phyloP scores from a whole-genome alignment of 352 stramenopile genomes.

The Phytophthora syringae region DNA sequence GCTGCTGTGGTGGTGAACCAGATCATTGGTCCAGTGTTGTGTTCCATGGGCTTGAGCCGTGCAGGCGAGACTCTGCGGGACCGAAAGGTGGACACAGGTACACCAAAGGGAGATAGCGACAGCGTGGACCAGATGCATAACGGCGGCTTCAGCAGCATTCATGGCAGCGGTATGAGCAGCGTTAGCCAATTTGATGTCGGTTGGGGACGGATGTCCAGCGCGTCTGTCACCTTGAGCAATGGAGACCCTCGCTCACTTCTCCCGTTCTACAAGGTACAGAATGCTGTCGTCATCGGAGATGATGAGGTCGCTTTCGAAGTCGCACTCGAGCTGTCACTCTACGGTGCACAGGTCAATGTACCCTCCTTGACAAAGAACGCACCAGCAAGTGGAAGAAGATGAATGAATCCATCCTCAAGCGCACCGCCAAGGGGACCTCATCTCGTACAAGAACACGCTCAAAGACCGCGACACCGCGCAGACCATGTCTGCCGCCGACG shows the following conservation, averaged over 20 bases:
- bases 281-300: conserved; percentile 65
- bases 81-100: conserved; percentile 11
- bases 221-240: conserved; percentile 29
- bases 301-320: conserved; percentile 68
- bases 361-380: conserved; percentile 65
- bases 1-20: conserved; percentile 74
- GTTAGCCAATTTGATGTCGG: conserved; percentile 18
- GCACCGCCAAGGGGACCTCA: conserved; percentile 61
- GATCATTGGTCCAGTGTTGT: conserved; percentile 69
- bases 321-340: conserved; percentile 63
- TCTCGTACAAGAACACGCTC: conserved; percentile 74
- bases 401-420: conserved; percentile 59
- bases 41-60: conserved; percentile 54
- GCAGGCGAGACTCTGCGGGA: conserved; percentile 55
- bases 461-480: conserved; percentile 42
- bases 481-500: conserved; percentile 52
- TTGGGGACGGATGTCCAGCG: conserved; percentile 9
- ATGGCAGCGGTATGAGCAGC: conserved; percentile 3
- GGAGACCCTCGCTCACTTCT: conserved; percentile 49
- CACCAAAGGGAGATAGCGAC: conserved; percentile 11
- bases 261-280: conserved; percentile 56
- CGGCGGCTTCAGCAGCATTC: too few relatives aligned
- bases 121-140: conserved; percentile 7
- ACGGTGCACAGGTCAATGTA: conserved; percentile 65
- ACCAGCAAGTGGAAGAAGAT: conserved; percentile 65